Evolutionary conservation across 225 moss, liverwort and hornwort species (phyloP).

Genomic region (Thuidium tamariscinum): DNA sequence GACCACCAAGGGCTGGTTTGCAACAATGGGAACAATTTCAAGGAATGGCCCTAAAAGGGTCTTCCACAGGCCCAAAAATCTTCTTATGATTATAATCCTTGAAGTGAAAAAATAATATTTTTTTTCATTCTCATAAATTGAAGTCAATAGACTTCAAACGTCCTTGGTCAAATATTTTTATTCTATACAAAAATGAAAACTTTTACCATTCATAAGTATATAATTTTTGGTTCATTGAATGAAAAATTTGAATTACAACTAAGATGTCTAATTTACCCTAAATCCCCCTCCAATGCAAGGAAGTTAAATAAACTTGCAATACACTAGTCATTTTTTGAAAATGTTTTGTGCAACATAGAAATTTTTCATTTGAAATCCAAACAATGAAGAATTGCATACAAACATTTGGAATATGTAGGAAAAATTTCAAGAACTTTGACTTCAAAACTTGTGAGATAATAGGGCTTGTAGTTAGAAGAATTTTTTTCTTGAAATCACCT

Average conservation of each 20-base stretch:
- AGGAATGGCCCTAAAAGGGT: too few relatives aligned
- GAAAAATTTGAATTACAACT: not conserved
- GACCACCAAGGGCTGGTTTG: too few relatives aligned
- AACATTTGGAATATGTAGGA: not conserved
- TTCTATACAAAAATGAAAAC: too few relatives aligned
- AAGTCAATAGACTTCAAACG: rapidly evolving
- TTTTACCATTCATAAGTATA: not conserved
- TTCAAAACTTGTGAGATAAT: not conserved
- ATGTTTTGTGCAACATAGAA: not conserved
- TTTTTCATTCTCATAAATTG: rapidly evolving
- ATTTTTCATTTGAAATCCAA: not conserved
- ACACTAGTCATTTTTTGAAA: not conserved
- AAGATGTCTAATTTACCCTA: not conserved
- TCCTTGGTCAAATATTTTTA: not conserved
- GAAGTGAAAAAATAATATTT: not conserved
- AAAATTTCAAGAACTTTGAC: not conserved
- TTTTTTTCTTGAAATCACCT: not conserved
- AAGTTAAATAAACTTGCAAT: not conserved
- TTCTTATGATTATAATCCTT: too few relatives aligned
- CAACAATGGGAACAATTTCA: too few relatives aligned
- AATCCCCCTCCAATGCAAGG: rapidly evolving
- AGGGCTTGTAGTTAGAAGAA: not conserved
- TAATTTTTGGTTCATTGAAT: too few relatives aligned
- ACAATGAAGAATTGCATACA: not conserved
- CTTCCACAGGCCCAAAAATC: too few relatives aligned